Conservation (phyloP, 2,329 filamentous ascomycete species). For the Colletotrichum orchidophilum region DNA sequence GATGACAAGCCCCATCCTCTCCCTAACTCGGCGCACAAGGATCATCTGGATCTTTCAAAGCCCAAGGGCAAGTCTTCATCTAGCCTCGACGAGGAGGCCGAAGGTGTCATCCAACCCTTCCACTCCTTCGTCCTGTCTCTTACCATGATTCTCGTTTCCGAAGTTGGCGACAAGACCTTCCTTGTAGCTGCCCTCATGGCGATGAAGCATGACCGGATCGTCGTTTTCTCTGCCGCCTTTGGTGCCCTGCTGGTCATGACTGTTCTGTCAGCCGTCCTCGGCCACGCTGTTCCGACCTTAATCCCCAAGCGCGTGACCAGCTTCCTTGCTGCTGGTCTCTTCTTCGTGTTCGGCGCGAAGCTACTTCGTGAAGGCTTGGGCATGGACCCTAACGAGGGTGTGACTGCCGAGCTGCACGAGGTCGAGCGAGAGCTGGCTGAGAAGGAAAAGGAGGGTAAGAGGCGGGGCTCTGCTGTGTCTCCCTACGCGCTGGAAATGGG, state of each 20-base stretch:
- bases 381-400: conserved; percentile 90
- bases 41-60: conserved; percentile 65
- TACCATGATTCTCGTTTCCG: conserved; percentile 97
- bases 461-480: conserved; percentile 73
- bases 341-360: conserved; percentile 88
- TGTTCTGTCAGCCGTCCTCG: conserved; percentile 88
- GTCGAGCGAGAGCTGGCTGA: conserved; percentile 94
- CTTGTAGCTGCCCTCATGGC: conserved; percentile 97
- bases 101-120: conserved; percentile 77
- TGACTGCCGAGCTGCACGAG: conserved; percentile 97
- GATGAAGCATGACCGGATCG: conserved; percentile 93
- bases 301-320: conserved; percentile 93
- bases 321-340: conserved; percentile 84
- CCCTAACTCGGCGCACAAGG: conserved; percentile 71
- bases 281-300: conserved; percentile 89
- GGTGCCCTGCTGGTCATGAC: conserved; percentile 94
- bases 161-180: conserved; percentile 99
- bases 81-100: conserved; percentile 52
- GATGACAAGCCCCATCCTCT: conserved; percentile 78
- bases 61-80: conserved; percentile 41
- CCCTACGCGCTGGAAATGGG: conserved; percentile 86
- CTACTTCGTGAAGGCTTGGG: conserved; percentile 86
- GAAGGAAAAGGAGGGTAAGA: conserved; percentile 82
- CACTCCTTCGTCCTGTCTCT: conserved; percentile 94
- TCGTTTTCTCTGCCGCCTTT: conserved; percentile 96